A percentile compares a stretch with the other conserved stretches of the same genome.
Evolutionary conservation across 306 rosid genomes (phyloP).

Genomic region (Prinsepia uniflora): DNA sequence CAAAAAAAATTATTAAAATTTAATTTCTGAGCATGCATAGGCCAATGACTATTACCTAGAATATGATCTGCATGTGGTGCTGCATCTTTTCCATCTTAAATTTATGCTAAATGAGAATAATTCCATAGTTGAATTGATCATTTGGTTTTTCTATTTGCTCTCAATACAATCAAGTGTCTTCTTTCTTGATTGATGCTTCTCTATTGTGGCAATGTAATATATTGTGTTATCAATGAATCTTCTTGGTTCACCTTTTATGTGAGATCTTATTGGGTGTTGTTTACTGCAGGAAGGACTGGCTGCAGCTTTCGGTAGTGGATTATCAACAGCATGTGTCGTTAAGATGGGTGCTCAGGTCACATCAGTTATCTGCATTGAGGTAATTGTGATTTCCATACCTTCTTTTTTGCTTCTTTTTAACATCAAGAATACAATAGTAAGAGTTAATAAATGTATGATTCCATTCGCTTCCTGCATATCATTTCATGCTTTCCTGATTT

Average conservation of each 20-base stretch:
- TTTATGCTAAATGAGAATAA: background rate
- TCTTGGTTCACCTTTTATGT: slow-evolving; percentile 22
- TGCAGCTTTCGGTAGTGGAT: slow-evolving; percentile 92
- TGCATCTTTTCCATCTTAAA: background rate
- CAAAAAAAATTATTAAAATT: background rate
- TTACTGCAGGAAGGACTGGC: slow-evolving; percentile 91
- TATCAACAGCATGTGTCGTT: slow-evolving; percentile 89
- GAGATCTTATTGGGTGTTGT: slow-evolving; percentile 28
- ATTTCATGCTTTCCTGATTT: background rate
- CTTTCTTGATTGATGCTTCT: background rate
- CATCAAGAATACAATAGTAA: background rate
- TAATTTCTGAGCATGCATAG: background rate
- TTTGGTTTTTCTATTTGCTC: background rate
- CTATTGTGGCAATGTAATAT: background rate
- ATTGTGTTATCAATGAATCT: background rate
- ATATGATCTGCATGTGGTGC: background rate
- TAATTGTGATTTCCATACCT: slow-evolving; percentile 30
- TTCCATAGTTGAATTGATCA: background rate
- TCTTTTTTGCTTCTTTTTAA: slow-evolving; percentile 11
- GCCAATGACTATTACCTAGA: background rate
- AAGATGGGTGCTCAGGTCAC: slow-evolving; percentile 93
- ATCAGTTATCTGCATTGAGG: slow-evolving; percentile 91
- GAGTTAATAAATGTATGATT: background rate
- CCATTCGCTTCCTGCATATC: background rate
- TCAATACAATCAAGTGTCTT: background rate